Evolutionary conservation across 2,329 filamentous ascomycete species (phyloP).

Genomic region (Daldinia sp.): DNA sequence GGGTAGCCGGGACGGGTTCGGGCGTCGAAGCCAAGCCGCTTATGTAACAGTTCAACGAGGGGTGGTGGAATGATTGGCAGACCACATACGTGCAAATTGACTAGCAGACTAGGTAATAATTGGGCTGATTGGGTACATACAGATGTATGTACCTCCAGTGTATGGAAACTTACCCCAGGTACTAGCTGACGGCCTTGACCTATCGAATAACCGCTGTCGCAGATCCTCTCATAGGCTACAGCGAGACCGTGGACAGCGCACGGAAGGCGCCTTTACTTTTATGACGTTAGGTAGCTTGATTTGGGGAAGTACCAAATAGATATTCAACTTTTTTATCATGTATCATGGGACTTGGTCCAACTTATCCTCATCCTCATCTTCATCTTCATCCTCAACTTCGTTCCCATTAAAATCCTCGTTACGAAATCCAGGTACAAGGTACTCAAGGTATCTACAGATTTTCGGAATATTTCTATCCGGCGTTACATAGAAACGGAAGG

Average conservation of each 20-base stretch:
- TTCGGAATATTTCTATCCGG: background rate
- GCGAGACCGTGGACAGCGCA: background rate
- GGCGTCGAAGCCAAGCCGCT: background rate
- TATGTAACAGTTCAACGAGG: constrained; percentile 6
- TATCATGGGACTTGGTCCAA: background rate
- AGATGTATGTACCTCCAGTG: too few species aligned
- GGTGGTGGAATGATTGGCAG: background rate
- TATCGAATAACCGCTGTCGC: constrained; percentile 5
- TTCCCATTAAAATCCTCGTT: background rate
- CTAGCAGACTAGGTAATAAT: too few species aligned
- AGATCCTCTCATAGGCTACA: constrained; percentile 10
- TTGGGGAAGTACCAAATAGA: background rate
- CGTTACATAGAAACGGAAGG: background rate
- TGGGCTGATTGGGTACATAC: constrained; percentile 4
- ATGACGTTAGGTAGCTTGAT: constrained; percentile 11
- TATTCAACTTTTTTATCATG: background rate
- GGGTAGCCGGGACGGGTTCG: too few species aligned
- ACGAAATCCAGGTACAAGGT: background rate
- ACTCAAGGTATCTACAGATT: background rate
- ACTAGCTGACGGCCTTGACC: background rate
- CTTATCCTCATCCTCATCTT: background rate
- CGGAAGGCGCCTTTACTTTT: constrained; percentile 17
- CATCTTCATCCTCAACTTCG: background rate
- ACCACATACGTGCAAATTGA: too few species aligned
- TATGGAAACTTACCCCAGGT: too few species aligned